phyloP scores from a whole-genome alignment of 2,329 filamentous ascomycete species.

The Exophiala sp. region DNA sequence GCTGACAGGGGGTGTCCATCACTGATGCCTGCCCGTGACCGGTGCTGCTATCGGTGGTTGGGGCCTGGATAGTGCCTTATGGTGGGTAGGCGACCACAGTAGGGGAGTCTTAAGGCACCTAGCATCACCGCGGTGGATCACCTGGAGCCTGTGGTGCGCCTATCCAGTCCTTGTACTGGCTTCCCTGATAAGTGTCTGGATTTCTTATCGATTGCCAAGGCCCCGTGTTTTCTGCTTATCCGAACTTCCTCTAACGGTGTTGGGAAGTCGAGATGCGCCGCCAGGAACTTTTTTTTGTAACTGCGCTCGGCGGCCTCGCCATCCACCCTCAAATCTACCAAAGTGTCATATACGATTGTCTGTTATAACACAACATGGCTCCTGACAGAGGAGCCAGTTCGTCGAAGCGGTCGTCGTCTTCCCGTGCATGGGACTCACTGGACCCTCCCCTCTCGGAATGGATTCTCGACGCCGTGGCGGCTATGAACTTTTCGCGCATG shows the following conservation, averaged over 20 bases:
- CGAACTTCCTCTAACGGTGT: no score
- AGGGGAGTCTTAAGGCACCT: background rate
- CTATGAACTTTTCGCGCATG: constrained; percentile 80
- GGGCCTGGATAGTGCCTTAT: background rate
- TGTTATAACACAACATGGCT: constrained; percentile 19
- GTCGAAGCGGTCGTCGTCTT: constrained; percentile 42
- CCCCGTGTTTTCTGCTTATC: no score
- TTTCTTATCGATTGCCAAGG: constrained; percentile 1
- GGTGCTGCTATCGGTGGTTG: background rate
- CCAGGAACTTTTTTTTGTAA: background rate
- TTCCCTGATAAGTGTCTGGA: no score
- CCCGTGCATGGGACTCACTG: constrained; percentile 61
- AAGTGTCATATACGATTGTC: no score
- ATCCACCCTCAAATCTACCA: no score
- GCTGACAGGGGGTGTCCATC: no score
- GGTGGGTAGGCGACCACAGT: background rate
- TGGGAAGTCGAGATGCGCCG: background rate
- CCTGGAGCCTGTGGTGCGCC: no score
- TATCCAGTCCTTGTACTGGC: no score
- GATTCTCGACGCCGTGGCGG: constrained; percentile 74
- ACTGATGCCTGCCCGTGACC: no score
- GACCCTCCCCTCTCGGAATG: constrained; percentile 70
- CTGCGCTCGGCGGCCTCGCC: background rate
- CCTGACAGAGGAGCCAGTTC: constrained; percentile 41
- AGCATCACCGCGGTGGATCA: background rate